A percentile compares a stretch with the other conserved stretches of the same genome.
Evolutionary conservation across 805 yeast genomes (phyloP).

Genomic region (Zygosaccharomyces pseudorouxii): DNA sequence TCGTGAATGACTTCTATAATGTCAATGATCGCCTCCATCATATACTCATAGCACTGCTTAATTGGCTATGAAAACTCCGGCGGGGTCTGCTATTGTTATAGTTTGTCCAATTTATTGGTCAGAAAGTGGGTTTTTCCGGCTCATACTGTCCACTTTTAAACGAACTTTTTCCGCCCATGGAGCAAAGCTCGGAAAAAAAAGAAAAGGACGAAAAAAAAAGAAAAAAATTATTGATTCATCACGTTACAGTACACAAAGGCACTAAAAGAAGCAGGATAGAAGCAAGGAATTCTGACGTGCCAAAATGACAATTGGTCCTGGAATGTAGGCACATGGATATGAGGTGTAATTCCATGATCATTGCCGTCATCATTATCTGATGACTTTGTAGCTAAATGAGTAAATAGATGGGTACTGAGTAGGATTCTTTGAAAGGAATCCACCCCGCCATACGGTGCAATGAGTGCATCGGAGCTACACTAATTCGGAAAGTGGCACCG

Average conservation of each 20-base stretch:
- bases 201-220: neutral
- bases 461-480: neutral
- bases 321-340: no score
- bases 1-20: constrained; percentile 5
- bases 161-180: neutral
- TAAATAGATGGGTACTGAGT: neutral
- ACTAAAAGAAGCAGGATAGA: no score
- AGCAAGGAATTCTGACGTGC: no score
- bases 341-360: no score
- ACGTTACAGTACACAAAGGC: neutral
- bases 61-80: neutral
- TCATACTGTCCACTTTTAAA: neutral
- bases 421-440: neutral
- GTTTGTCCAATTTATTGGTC: neutral
- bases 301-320: no score
- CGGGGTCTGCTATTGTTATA: neutral
- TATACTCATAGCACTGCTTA: neutral
- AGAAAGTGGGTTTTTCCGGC: neutral
- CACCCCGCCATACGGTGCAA: neutral
- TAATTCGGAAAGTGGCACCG: neutral
- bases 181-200: no score
- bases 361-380: no score
- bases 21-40: constrained; percentile 4
- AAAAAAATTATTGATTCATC: neutral
- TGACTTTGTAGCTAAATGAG: neutral